These are phyloP conservation scores for Penicillium brevicompactum DNA, from an alignment of 2,329 filamentous ascomycete genomes.

Conservation along the genomic window DNA sequence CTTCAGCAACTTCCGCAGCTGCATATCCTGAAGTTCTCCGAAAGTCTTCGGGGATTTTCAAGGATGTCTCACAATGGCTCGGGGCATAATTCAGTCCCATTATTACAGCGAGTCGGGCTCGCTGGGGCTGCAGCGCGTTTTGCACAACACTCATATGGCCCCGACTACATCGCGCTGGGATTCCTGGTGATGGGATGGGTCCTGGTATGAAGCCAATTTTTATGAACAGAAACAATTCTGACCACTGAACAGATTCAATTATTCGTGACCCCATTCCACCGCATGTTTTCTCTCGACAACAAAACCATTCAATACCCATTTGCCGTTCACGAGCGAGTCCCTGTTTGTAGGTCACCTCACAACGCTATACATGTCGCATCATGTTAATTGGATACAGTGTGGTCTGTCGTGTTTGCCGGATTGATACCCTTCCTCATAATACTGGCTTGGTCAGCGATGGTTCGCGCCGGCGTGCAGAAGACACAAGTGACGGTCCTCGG, in stretches of 20 bases:
- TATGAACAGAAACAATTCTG: not conserved
- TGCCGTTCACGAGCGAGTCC: constrained; percentile 79
- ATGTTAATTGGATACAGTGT: constrained; percentile 37
- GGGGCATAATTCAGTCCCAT: constrained; percentile 25
- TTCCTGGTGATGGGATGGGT: constrained; percentile 68
- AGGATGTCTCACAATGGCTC: constrained; percentile 33
- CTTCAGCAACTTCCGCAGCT: not conserved
- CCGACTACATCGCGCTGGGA: constrained; percentile 81
- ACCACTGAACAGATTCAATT: constrained; percentile 58
- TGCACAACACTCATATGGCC: constrained; percentile 74
- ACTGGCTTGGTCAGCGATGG: constrained; percentile 63
- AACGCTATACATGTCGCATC: not conserved
- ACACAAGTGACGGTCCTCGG: constrained; percentile 83
- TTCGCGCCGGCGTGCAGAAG: constrained; percentile 71
- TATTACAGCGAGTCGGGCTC: constrained; percentile 38
- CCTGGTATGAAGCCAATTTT: constrained; percentile 23
- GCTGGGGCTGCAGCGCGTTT: constrained; percentile 54
- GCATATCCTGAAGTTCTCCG: constrained; percentile 12
- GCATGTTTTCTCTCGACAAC: constrained; percentile 89
- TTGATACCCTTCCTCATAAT: constrained; percentile 70
- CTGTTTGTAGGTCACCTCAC: constrained; percentile 61
- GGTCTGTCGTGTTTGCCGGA: constrained; percentile 79
- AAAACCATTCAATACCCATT: constrained; percentile 83
- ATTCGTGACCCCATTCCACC: constrained; percentile 82
- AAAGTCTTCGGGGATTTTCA: not conserved